Conservation (phyloP, 2,329 filamentous ascomycete genomes). For the Tolypocladium paradoxum region DNA sequence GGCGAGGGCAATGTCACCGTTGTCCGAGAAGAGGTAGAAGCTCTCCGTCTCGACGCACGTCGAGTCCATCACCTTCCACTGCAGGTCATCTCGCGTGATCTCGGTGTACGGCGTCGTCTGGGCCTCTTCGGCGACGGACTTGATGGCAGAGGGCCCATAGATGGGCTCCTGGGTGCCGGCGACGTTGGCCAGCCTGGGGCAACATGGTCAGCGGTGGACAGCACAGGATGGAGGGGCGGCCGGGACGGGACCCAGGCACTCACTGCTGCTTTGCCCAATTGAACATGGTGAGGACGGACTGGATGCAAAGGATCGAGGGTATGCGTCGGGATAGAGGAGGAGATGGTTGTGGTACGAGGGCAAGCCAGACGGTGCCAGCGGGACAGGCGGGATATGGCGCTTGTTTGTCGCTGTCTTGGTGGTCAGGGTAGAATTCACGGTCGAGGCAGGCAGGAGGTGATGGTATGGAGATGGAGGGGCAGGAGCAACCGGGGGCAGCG, state of each 20-base stretch:
- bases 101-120: constrained; percentile 72
- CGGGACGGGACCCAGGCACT: constrained; percentile 21
- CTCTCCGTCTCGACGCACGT: constrained; percentile 91
- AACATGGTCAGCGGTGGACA: constrained; percentile 4
- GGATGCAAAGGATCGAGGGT: neutral
- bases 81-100: constrained; percentile 63
- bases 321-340: neutral
- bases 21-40: constrained; percentile 81
- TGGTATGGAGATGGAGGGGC: neutral
- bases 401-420: neutral
- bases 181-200: constrained; percentile 57
- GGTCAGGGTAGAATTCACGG: neutral
- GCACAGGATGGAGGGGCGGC: constrained; percentile 3
- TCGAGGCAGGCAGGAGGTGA: neutral
- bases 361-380: neutral
- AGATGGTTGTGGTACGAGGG: neutral
- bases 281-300: constrained; percentile 51
- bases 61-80: constrained; percentile 71
- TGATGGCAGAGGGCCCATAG: constrained; percentile 83
- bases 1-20: constrained; percentile 63
- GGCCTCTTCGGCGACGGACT: constrained; percentile 72
- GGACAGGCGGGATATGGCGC: neutral
- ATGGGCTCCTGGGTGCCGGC: constrained; percentile 94
- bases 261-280: constrained; percentile 93
- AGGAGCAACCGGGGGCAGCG: neutral